Evolutionary conservation across 176 grass and related monocot genomes (phyloP), one percentile per base, ranked within the genome.

Genomic region (Oryza meyeriana): DNA sequence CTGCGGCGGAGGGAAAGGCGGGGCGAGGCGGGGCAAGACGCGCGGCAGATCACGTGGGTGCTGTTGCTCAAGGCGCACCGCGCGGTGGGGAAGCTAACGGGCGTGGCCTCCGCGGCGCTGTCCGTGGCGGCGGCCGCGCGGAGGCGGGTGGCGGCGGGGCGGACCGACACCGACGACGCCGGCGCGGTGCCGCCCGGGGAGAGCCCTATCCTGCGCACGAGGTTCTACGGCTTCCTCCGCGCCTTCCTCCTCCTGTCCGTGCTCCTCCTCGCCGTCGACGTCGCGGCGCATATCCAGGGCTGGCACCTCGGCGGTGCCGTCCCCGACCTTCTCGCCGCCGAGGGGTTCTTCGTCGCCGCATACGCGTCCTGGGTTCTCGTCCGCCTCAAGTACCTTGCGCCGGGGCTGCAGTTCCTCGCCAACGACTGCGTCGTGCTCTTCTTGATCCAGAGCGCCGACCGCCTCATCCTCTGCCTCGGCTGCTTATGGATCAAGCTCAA

Each of bases 401-500:
- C 87, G 29, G 85, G 77, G 2, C 73, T 94, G 74, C 90, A 94
- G 88, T 76, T 85, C 87, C 73, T 92, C 69, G 89, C 92, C 25
- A 94, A 88, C 63, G 83, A 89, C 14, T 97, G 95, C 78, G 71
- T 97, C 78, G 69, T 94, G 63, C 95, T 97, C 66, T 97, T 97
- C 80, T 47, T 94, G 47, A 80, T 97, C 84, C 92, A 97, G 82
- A 94, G 90, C 33, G 67, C 81, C 5, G 95, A 97, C 77, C 85
- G 92, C 34, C 74, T 97, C 16, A 77, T 97, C 29, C 77, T 94
- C 48, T 97, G 92, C 82, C 58, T 97, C 10, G 95, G 92, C 24
- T 97, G 90, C 86, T 82, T 97, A 62, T 97, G 92, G 92, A 89
- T 97, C 80, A 97, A 85, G 88, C 80, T 92, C 58, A 91, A 69